A percentile compares a stretch with the other conserved stretches of the same genome.
Evolutionary conservation across 2,329 filamentous ascomycete genomes (phyloP).

Genomic region (Neofusicoccum sp.): DNA sequence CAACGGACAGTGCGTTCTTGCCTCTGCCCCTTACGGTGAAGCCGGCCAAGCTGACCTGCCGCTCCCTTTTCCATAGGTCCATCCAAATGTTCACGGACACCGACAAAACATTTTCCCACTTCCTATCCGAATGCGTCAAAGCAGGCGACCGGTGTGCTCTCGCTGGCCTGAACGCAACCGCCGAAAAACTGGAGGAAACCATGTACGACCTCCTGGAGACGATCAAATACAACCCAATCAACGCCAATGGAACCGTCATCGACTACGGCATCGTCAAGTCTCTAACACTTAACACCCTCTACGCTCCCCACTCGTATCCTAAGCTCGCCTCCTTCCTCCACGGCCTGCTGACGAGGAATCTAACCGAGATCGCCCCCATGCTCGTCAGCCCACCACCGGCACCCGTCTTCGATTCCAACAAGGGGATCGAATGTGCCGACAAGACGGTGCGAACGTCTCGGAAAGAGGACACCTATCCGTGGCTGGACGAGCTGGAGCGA

Average conservation of each 20-base stretch:
- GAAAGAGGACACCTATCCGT: background rate
- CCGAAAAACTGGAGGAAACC: background rate
- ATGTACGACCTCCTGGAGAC: background rate
- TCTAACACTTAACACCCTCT: background rate
- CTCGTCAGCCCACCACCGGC: background rate
- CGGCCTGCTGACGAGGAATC: background rate
- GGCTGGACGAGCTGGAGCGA: background rate
- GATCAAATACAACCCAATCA: background rate
- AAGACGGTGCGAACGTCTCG: background rate
- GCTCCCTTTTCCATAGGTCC: background rate
- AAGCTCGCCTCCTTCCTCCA: background rate
- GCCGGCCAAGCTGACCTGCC: background rate
- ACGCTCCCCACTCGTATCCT: background rate
- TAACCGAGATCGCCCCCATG: background rate
- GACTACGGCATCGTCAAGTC: background rate
- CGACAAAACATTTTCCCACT: background rate
- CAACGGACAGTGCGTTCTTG: conserved; percentile 22
- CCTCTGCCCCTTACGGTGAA: rapidly evolving
- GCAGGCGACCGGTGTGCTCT: background rate
- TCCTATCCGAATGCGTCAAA: background rate
- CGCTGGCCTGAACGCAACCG: background rate
- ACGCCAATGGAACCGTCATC: background rate
- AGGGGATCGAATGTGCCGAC: conserved; percentile 4
- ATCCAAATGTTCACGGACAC: background rate
- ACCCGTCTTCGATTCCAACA: background rate